Evolutionary conservation across 192 early-diverging fungal species (phyloP), one percentile per base, ranked within the genome.

Genomic region (Neocallimastix lanati): DNA sequence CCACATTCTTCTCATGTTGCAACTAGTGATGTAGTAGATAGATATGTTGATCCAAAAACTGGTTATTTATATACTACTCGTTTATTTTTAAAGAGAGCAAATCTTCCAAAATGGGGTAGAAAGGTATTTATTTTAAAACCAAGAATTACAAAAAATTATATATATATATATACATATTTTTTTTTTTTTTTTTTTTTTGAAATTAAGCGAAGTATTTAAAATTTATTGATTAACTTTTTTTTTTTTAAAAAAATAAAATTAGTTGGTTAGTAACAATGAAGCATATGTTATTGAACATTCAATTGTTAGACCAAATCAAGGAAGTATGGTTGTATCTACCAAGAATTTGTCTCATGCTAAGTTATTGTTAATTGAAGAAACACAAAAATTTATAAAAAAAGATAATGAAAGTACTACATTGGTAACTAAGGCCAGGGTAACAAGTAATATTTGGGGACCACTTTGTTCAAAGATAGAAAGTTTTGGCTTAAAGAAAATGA

Each of bases 1-100:
- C 98, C 98, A 29, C 97, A 95, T 85, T 94, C 98, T 6, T 88
- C 91, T 13, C 98, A 99, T 85, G 98, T 99, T 25, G 84, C 97
- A 76, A 85, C 94, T 7, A 88, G 92, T 28, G 98, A 99, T 86
- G 95, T 97, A 25, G 88, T 99, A 21, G 95, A 94, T 79, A 88
- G 96, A 29, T 85, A 86, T 58, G 88, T 97, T 9, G 94, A 96
- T 81, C 86, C 90, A 16, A 85, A 86, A 7, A 92, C 92, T 0
- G 95, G 87, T 82, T 81, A 28, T 67, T 84, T 99, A 81, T 89
- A 89, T 80, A 96, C 95, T 13, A 95, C 94, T 13, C 88, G 98
- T 79, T 83, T 99, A 30, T 91, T 98, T 33, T 87, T 95, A 84
- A 99, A 99, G 84, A 90, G 92, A 78, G 93, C 93, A 33, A 88